Conservation (phyloP, 1,139 yeast genomes). For the Yamadazyma trypodendri region DNA sequence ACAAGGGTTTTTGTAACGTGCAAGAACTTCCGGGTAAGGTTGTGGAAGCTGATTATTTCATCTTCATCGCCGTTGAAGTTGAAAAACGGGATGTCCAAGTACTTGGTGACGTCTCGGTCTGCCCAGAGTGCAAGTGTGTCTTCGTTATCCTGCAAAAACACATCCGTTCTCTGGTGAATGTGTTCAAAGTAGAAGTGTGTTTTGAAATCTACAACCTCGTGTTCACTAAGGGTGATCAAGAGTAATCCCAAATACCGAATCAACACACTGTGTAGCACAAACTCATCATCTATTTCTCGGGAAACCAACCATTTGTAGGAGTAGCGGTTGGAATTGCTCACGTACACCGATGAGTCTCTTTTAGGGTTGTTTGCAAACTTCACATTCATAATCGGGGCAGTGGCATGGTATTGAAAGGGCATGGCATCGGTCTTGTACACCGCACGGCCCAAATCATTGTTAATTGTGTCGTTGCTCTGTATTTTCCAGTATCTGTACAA, state of each 20-base stretch:
- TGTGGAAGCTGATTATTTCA: constrained; percentile 18
- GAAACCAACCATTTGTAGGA: constrained; percentile 34
- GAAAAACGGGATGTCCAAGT: constrained; percentile 14
- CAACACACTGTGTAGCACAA: constrained; percentile 37
- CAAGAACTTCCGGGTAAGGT: constrained; percentile 21
- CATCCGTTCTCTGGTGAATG: constrained; percentile 19
- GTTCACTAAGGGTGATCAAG: constrained; percentile 38
- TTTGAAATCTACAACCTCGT: constrained; percentile 39
- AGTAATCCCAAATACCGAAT: constrained; percentile 39
- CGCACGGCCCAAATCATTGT: constrained; percentile 30
- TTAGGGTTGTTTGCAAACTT: constrained; percentile 33
- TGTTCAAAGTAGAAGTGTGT: constrained; percentile 23
- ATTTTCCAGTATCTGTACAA: constrained; percentile 37
- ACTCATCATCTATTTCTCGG: constrained; percentile 27
- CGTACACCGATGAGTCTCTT: constrained; percentile 26
- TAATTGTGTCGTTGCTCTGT: constrained; percentile 33
- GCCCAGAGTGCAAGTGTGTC: constrained; percentile 22
- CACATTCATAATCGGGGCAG: constrained; percentile 35
- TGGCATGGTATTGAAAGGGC: constrained; percentile 34
- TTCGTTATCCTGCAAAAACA: constrained; percentile 16
- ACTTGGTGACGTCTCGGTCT: constrained; percentile 20
- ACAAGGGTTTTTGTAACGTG: constrained; percentile 14
- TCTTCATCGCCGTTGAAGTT: constrained; percentile 23
- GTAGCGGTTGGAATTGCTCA: constrained; percentile 40
- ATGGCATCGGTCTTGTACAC: constrained; percentile 28